These are phyloP conservation scores for Solioccasus polychromus DNA, from an alignment of 768 basidiomycete species.

Conservation along the genomic window DNA sequence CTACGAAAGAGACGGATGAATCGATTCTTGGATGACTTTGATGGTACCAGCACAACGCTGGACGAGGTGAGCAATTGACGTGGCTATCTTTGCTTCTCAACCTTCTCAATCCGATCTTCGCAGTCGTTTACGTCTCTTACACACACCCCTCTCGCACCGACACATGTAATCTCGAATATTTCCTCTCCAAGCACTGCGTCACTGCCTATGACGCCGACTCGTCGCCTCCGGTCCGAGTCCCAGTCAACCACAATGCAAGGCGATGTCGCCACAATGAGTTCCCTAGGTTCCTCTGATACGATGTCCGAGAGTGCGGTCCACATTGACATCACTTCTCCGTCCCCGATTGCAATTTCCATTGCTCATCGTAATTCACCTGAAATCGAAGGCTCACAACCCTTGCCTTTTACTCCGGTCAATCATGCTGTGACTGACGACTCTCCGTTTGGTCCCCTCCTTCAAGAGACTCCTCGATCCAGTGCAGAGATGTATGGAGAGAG, in stretches of 20 bases:
- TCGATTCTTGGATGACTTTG: slow-evolving; percentile 6
- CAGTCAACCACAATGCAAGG: slow-evolving; percentile 14
- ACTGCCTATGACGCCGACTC: slow-evolving; percentile 14
- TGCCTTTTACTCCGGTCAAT: slow-evolving; percentile 19
- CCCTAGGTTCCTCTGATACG: too few relatives aligned
- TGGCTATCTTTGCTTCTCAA: neutral
- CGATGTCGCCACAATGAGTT: neutral
- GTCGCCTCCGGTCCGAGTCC: slow-evolving; percentile 18
- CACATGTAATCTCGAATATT: slow-evolving; percentile 44
- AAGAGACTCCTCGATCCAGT: slow-evolving; percentile 28
- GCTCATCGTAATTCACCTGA: neutral
- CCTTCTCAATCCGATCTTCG: neutral
- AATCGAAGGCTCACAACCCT: neutral
- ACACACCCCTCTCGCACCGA: slow-evolving; percentile 47
- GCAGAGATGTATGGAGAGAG: slow-evolving; percentile 26
- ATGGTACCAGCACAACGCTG: slow-evolving; percentile 30
- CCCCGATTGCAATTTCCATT: slow-evolving; percentile 13
- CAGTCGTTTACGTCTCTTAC: slow-evolving; percentile 47
- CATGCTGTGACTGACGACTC: slow-evolving; percentile 23
- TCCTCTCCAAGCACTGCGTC: slow-evolving; percentile 24
- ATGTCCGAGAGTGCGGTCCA: neutral
- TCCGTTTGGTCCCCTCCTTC: slow-evolving; percentile 30
- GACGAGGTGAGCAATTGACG: slow-evolving; percentile 44
- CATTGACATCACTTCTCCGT: neutral
- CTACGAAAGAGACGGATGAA: slow-evolving; percentile 9